phyloP scores from a whole-genome alignment of 2,329 filamentous ascomycete genomes.

The Trichoderma afroharzianum region DNA sequence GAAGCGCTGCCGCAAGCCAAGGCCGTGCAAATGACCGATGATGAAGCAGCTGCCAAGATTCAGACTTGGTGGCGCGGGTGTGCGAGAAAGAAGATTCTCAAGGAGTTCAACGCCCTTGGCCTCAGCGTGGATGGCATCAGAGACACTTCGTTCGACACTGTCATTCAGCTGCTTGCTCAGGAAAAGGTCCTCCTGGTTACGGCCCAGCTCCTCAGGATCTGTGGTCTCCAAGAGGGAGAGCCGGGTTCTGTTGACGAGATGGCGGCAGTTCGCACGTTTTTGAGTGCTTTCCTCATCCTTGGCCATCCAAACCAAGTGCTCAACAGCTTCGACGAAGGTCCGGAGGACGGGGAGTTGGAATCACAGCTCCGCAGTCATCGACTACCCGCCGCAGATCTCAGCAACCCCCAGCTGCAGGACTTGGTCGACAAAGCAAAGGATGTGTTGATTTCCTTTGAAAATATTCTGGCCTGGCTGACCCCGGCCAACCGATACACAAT shows the following conservation, averaged over 20 bases:
- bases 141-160: slow-evolving; percentile 69
- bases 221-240: slow-evolving; percentile 64
- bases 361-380: slow-evolving; percentile 27
- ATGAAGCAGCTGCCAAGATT: slow-evolving; percentile 62
- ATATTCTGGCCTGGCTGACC: slow-evolving; percentile 63
- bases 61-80: slow-evolving; percentile 67
- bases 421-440: slow-evolving; percentile 75
- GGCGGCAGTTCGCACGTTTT: slow-evolving; percentile 68
- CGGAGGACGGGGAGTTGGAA: slow-evolving; percentile 51
- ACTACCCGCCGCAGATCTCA: slow-evolving; percentile 45
- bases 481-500: slow-evolving; percentile 64
- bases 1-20: slow-evolving; percentile 47
- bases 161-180: slow-evolving; percentile 64
- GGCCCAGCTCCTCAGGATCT: slow-evolving; percentile 63
- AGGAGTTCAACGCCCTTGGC: slow-evolving; percentile 62
- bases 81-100: slow-evolving; percentile 56
- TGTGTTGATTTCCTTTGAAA: slow-evolving; percentile 74
- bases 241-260: slow-evolving; percentile 63
- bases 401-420: slow-evolving; percentile 63
- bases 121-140: slow-evolving; percentile 68
- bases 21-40: slow-evolving; percentile 49
- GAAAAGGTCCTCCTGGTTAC: slow-evolving; percentile 64
- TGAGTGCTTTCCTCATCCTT: slow-evolving; percentile 76
- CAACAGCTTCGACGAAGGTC: slow-evolving; percentile 65
- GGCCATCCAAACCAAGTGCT: slow-evolving; percentile 76